Conservation (phyloP, 2,329 filamentous ascomycete species). For the Xylariaceae sp. region DNA sequence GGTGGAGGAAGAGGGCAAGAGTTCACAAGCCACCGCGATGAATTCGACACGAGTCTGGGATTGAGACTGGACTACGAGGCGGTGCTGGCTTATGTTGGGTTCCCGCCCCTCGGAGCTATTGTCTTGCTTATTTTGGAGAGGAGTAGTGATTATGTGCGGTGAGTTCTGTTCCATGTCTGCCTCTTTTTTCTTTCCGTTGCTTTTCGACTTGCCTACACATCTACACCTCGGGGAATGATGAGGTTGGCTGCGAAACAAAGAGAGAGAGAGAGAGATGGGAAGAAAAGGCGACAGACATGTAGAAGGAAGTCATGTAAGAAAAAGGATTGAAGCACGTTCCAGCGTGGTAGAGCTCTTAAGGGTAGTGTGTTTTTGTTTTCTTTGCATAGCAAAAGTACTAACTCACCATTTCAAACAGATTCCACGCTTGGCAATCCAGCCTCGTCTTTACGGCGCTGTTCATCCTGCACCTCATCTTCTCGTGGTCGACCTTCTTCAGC, state of each 20-base stretch:
- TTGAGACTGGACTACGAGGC: slow-evolving; percentile 87
- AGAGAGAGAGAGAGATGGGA: too few relatives aligned
- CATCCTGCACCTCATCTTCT: slow-evolving; percentile 78
- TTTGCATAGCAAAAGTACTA: slow-evolving; percentile 11
- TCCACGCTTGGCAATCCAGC: slow-evolving; percentile 94
- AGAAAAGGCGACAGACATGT: too few relatives aligned
- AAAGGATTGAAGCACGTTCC: too few relatives aligned
- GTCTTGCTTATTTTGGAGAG: slow-evolving; percentile 81
- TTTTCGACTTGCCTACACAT: not conserved
- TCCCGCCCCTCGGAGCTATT: slow-evolving; percentile 83
- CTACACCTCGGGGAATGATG: not conserved
- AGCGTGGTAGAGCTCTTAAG: too few relatives aligned
- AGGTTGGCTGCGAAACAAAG: too few relatives aligned
- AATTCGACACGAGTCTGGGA: slow-evolving; percentile 89
- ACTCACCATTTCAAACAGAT: slow-evolving; percentile 47
- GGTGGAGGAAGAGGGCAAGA: slow-evolving; percentile 27
- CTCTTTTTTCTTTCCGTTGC: not conserved
- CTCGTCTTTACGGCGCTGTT: slow-evolving; percentile 73
- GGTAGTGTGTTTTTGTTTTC: not conserved
- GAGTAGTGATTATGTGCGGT: slow-evolving; percentile 96
- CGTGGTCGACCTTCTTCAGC: slow-evolving; percentile 77
- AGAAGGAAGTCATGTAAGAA: too few relatives aligned
- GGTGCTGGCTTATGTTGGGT: slow-evolving; percentile 77
- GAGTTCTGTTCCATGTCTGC: slow-evolving; percentile 27
- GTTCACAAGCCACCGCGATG: slow-evolving; percentile 56